Conservation (phyloP, 2,329 filamentous ascomycete genomes). For the Aspergillus aculeatus region DNA sequence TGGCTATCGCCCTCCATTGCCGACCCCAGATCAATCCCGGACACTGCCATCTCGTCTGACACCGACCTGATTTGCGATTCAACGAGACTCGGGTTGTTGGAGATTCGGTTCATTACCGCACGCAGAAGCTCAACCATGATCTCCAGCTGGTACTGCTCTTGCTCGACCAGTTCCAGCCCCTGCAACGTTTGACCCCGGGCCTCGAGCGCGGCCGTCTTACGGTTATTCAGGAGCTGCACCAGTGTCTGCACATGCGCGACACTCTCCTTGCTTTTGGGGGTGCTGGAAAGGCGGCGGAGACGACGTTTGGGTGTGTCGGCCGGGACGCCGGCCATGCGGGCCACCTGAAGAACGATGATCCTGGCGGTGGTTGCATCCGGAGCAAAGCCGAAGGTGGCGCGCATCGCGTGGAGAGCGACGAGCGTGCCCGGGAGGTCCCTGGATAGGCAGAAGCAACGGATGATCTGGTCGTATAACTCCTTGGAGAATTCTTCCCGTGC, state of each 20-base stretch:
- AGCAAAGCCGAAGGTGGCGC: conserved; percentile 43
- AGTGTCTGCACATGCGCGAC: conserved; percentile 46
- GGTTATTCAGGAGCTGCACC: conserved; percentile 44
- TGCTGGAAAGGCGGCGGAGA: conserved; percentile 41
- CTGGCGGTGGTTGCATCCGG: conserved; percentile 50
- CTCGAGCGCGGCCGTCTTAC: conserved; percentile 33
- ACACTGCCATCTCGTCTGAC: conserved; percentile 40
- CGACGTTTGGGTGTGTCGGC: conserved; percentile 35
- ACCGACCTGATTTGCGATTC: conserved; percentile 34
- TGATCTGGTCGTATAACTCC: conserved; percentile 53
- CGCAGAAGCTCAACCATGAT: conserved; percentile 43
- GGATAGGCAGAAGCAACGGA: conserved; percentile 51
- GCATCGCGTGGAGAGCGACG: conserved; percentile 50
- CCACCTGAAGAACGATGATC: conserved; percentile 51
- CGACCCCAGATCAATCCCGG: conserved; percentile 32
- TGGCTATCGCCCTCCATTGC: conserved; percentile 29
- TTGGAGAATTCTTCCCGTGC: conserved; percentile 43
- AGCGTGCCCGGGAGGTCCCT: conserved; percentile 51
- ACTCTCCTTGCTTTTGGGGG: conserved; percentile 45
- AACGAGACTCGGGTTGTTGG: conserved; percentile 27
- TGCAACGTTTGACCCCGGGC: conserved; percentile 35
- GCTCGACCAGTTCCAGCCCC: conserved; percentile 38
- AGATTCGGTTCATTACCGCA: conserved; percentile 39
- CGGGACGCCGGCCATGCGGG: conserved; percentile 43
- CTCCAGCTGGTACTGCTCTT: conserved; percentile 43